Evolutionary conservation across 495 filamentous ascomycete species (phyloP).

Genomic region (Annulohypoxylon stygium): DNA sequence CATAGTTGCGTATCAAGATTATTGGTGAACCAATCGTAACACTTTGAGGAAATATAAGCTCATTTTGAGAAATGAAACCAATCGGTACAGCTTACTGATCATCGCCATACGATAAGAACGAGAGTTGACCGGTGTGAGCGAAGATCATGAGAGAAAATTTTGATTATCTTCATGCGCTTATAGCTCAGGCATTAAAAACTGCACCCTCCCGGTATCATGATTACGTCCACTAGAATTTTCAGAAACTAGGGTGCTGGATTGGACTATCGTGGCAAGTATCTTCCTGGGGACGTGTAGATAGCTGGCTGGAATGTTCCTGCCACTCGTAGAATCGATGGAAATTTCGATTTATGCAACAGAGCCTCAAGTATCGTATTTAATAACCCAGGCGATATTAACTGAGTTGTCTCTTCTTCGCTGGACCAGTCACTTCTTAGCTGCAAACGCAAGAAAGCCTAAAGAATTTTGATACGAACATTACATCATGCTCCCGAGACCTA

Average conservation of each 20-base stretch:
- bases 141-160: background rate
- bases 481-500: constrained; percentile 1
- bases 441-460: background rate
- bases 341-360: background rate
- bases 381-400: background rate
- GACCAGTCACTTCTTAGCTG: background rate
- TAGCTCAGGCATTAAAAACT: background rate
- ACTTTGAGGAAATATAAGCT: background rate
- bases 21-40: background rate
- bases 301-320: background rate
- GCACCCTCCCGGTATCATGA: background rate
- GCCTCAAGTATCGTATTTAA: background rate
- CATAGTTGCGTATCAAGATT: background rate
- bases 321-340: background rate
- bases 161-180: background rate
- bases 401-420: background rate
- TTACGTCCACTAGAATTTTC: background rate
- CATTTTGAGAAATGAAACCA: background rate
- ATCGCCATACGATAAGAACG: background rate
- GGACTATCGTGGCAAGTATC: background rate
- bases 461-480: background rate
- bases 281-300: background rate
- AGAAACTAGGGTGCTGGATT: background rate
- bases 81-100: background rate
- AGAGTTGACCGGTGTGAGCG: background rate